Evolutionary conservation across 495 filamentous ascomycete genomes (phyloP).

Genomic region (Pyronema domesticum): DNA sequence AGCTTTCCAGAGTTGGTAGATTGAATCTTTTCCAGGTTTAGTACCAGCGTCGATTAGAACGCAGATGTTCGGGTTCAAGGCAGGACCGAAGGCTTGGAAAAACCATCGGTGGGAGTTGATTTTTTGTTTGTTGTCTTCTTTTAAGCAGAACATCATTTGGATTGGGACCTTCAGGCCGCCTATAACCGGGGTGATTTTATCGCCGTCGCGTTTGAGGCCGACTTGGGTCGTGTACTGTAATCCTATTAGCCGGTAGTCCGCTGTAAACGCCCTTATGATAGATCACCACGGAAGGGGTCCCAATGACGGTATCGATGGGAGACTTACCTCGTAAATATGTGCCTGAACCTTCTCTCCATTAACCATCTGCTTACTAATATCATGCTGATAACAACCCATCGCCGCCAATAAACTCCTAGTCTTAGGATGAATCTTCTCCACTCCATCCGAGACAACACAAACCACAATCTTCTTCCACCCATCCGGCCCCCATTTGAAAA

Average conservation of each 20-base stretch:
- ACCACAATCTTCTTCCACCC: constrained; percentile 99
- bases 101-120: constrained; percentile 99
- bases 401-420: constrained; percentile 84
- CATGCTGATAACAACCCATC: constrained; percentile 89
- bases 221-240: constrained; percentile 83
- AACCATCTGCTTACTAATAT: constrained; percentile 94
- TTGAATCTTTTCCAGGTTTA: constrained; percentile 82
- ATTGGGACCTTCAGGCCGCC: constrained; percentile 36
- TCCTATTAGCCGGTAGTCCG: constrained; percentile 38
- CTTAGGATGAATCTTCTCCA: constrained; percentile 93
- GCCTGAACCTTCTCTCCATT: constrained; percentile 91
- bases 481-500: constrained; percentile 70
- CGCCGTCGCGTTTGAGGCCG: constrained; percentile 72
- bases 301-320: background rate
- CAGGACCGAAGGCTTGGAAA: constrained; percentile 94
- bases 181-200: constrained; percentile 55
- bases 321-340: constrained; percentile 69
- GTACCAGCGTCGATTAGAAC: constrained; percentile 94
- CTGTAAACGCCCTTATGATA: constrained; percentile 40
- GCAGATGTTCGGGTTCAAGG: constrained; percentile 93
- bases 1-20: constrained; percentile 85
- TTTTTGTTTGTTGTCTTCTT: constrained; percentile 98
- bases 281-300: constrained; percentile 4
- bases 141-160: constrained; percentile 97
- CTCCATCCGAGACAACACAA: constrained; percentile 88